Base-by-base conservation (phyloP, 2,329 filamentous ascomycete genomes). In the Diaporthe caulivora region DNA sequence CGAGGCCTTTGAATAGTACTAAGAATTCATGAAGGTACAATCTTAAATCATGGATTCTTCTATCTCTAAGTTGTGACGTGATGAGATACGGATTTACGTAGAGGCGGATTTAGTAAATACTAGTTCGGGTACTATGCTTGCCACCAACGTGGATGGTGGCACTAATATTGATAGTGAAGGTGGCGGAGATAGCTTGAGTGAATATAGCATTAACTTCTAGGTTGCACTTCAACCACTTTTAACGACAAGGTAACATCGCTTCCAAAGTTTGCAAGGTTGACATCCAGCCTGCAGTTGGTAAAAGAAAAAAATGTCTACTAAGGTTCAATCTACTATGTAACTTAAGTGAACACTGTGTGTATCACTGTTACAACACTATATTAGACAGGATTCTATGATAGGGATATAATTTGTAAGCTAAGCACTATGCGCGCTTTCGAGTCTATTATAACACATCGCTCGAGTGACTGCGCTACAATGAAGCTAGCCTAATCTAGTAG, bases 161-260 rank as follows among this genome's bases (percentile, higher is more conserved):
- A 54, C 51, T 54, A 13, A 54, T 7, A 24, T 54, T 10, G 24
- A 54, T 29, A 17, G 51, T n/a, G n/a, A 29, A 13, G 31, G 11
- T 18, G 13, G n/a, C 11, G 18, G 11, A 54, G 24, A 54, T 54
- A 54, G 51, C 26, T 54, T 54, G 24, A 54, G 51, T 29, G 51
- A 54, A 54, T 54, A 54, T 54, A 54, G 51, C 51, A 54, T 54
- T 54, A 13, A 54, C 11, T 54, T 54, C 8, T 54, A 54, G 51
- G 51, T 31, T 13, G 15, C 51, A 54, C 10, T 54, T 15, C 11
- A 54, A 54, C 24, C 51, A 6, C 11, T 54, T 54, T 6, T 21
- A 8, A 24, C 51, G 6, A 18, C 31, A 2, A 18, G 51, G 51
- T 42, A 11, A 42, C 37, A 42, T 42, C 8, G 37, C 37, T 42